Percentiles rank a stretch among this genome's conserved stretches.
Evolutionary conservation across 148 eudicot species (phyloP).

Genomic region (Rhododendron vialii): DNA sequence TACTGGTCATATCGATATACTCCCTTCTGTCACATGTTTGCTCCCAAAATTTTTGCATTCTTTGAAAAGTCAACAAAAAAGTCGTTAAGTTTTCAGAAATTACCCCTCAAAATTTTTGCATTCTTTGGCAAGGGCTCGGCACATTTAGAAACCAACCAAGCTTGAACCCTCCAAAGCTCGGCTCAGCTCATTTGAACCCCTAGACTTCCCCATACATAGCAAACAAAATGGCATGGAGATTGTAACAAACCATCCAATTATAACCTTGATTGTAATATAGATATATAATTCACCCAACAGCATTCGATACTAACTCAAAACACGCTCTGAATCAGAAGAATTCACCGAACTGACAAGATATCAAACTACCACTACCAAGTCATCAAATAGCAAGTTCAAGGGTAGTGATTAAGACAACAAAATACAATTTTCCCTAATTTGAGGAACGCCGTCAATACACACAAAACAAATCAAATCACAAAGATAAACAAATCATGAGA

Average conservation of each 20-base stretch:
- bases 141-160: not conserved
- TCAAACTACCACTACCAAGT: not conserved
- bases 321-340: not conserved
- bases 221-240: not conserved
- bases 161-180: too few relatives aligned
- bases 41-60: too few relatives aligned
- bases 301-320: not conserved
- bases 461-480: not conserved
- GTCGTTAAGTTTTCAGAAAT: too few relatives aligned
- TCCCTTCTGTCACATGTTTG: too few relatives aligned
- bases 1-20: not conserved
- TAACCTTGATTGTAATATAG: not conserved
- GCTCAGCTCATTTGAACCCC: too few relatives aligned
- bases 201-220: too few relatives aligned
- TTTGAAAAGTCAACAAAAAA: too few relatives aligned
- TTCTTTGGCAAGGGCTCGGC: not conserved
- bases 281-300: not conserved
- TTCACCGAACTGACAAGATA: not conserved
- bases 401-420: not conserved
- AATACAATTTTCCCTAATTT: not conserved
- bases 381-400: not conserved
- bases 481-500: not conserved
- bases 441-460: not conserved
- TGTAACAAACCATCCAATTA: not conserved
- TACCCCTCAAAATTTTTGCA: too few relatives aligned